phyloP scores from a whole-genome alignment of 2,329 filamentous ascomycete genomes.

The Harringtonia lauricola region DNA sequence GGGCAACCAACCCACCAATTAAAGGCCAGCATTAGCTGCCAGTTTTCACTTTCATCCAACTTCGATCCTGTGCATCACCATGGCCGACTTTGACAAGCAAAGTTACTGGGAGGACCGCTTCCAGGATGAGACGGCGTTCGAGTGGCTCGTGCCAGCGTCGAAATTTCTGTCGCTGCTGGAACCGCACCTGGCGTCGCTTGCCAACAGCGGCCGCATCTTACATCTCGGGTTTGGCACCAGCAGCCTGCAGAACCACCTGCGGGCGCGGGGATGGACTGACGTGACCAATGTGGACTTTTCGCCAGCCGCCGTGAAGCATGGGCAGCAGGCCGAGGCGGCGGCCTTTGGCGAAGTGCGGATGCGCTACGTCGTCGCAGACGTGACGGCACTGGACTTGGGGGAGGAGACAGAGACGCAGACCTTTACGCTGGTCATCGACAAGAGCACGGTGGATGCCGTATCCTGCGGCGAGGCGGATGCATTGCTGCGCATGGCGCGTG shows the following conservation, averaged over 20 bases:
- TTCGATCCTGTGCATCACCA: too few species aligned
- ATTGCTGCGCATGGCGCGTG: constrained; percentile 25
- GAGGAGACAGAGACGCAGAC: neutral
- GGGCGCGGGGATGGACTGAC: constrained; percentile 26
- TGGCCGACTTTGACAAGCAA: constrained; percentile 33
- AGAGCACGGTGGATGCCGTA: constrained; percentile 37
- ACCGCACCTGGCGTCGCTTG: constrained; percentile 22
- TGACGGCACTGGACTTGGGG: constrained; percentile 18
- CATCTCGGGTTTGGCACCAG: constrained; percentile 39
- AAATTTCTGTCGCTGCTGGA: constrained; percentile 28
- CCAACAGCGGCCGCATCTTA: constrained; percentile 23
- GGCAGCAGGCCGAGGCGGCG: constrained; percentile 25
- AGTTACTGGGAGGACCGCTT: constrained; percentile 39
- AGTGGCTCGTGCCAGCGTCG: constrained; percentile 33
- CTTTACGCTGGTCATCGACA: constrained; percentile 35
- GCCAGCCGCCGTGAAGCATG: constrained; percentile 32
- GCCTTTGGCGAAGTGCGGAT: constrained; percentile 32
- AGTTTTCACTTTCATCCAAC: too few species aligned
- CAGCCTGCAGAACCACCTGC: constrained; percentile 36
- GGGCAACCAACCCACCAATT: too few species aligned
- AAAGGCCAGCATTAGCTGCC: too few species aligned
- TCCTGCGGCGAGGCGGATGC: constrained; percentile 30
- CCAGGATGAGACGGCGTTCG: constrained; percentile 30
- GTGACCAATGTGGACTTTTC: constrained; percentile 40
- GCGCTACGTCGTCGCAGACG: constrained; percentile 33